Evolutionary conservation across 768 basidiomycete species (phyloP), one percentile per base, ranked within the genome.

Genomic region (Leccinum subtestaceum): DNA sequence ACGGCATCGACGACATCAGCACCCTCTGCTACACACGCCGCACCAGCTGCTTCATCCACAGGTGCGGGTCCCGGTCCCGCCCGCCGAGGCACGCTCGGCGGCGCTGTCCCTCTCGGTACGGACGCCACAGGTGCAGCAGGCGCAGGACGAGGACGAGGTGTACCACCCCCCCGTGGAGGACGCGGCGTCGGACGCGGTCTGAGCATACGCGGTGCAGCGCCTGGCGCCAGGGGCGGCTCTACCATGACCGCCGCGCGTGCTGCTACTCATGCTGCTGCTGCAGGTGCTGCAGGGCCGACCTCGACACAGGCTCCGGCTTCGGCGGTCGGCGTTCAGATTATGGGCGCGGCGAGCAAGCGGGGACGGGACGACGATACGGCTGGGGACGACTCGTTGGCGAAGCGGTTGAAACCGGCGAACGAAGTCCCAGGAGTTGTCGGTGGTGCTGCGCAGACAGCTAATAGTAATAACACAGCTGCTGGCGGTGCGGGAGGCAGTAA

Each of bases 281-380:
- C 40, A 4, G 17, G 38, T n/a, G 17, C 38, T n/a, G 38, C 43
- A 45, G 43, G 43, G 19, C 10, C 43, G n/a, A 19, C n/a, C n/a
- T 10, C 43, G 5, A 45, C 43, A 45, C 43, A 45, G 11, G 5
- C 43, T 19, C 43, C 19, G 5, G 43, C 43, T 19, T 45, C 43
- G 43, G 65, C 75, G 12, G 73, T 72, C 7, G 80, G 80, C 9
- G 75, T 86, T 43, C 81, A 81, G 13, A 87, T 88, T 48, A 80
- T 84, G 64, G 87, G 87, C 34, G 87, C 87, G 5, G 85, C 86
- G 15, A 74, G 65, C 32, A 90, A 90, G 63, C 81, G 88, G 27
- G 78, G 82, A 34, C 79, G 87, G 45, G 88, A 90, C 61, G 84
- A 85, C 31, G 77, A 75, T 11, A 69, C 73, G 25, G 66, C 21